A percentile compares a stretch with the other conserved stretches of the same genome.
phyloP scores from a whole-genome alignment of 2,329 filamentous ascomycete species.

The Aspergillus versicolor region DNA sequence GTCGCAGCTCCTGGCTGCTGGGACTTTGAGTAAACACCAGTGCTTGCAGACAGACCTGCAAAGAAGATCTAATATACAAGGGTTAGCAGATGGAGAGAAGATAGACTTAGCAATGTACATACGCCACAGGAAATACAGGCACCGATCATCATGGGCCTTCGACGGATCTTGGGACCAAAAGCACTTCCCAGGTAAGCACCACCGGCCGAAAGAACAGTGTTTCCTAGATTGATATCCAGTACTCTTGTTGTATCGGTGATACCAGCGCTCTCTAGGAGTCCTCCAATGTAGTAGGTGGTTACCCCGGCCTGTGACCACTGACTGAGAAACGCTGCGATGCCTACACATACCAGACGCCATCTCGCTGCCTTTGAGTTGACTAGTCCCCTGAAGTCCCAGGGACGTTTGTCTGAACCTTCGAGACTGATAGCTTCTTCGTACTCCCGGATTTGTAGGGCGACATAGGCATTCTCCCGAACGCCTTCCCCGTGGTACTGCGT shows the following conservation, averaged over 20 bases:
- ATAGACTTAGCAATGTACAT: not conserved
- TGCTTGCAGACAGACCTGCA: not conserved
- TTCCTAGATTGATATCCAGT: not conserved
- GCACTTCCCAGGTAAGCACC: not conserved
- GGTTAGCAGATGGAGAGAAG: too few relatives aligned
- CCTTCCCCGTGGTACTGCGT: slow-evolving; percentile 58
- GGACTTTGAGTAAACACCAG: not conserved
- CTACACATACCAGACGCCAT: not conserved
- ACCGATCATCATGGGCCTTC: not conserved
- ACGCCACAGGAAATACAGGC: not conserved
- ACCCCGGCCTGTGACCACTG: not conserved
- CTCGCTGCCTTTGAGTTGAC: not conserved
- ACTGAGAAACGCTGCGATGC: not conserved
- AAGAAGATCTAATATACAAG: not conserved
- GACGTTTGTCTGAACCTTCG: slow-evolving; percentile 21
- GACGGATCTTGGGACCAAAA: not conserved
- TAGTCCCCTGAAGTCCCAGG: not conserved
- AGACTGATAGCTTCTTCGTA: slow-evolving; percentile 32
- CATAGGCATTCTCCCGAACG: slow-evolving; percentile 30
- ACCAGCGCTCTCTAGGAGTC: not conserved
- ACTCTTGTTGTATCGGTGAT: not conserved
- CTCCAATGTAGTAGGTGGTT: not conserved
- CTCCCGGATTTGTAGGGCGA: slow-evolving; percentile 32
- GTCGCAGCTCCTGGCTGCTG: not conserved
- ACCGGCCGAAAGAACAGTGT: not conserved